These are phyloP conservation scores for Fusarium succisae DNA, from an alignment of 2,329 filamentous ascomycete species.

Conservation along the genomic window DNA sequence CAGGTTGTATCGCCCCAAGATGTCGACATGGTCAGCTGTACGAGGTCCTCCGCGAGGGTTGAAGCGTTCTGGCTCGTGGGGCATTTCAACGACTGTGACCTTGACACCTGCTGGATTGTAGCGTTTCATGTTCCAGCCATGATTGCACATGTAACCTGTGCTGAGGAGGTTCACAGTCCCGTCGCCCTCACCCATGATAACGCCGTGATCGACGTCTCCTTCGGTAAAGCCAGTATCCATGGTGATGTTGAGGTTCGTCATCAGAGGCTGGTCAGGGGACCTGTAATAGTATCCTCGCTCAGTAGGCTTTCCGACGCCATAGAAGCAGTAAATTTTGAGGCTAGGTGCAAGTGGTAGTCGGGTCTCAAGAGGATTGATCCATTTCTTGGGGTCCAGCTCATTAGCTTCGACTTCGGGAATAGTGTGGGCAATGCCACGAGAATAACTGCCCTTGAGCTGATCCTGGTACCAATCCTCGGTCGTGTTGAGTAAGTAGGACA, in stretches of 20 bases:
- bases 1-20: conserved; percentile 84
- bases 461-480: conserved; percentile 87
- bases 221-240: conserved; percentile 73
- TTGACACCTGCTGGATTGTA: conserved; percentile 89
- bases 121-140: conserved; percentile 90
- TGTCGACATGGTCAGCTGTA: conserved; percentile 93
- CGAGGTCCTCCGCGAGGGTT: conserved; percentile 78
- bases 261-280: conserved; percentile 67
- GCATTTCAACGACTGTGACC: conserved; percentile 93
- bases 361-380: conserved; percentile 94
- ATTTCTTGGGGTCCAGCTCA: conserved; percentile 80
- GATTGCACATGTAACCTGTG: conserved; percentile 95
- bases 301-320: conserved; percentile 92
- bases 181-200: conserved; percentile 95
- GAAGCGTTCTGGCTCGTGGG: conserved; percentile 92
- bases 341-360: conserved; percentile 86
- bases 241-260: conserved; percentile 77
- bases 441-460: conserved; percentile 79
- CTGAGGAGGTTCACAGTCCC: conserved; percentile 95
- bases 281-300: conserved; percentile 94
- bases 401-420: conserved; percentile 82
- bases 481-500: conserved; percentile 80
- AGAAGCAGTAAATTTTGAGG: conserved; percentile 97
- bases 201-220: conserved; percentile 79
- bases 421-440: conserved; percentile 86